Conservation (phyloP, 768 basidiomycete species). For the Lepiota venenata region DNA sequence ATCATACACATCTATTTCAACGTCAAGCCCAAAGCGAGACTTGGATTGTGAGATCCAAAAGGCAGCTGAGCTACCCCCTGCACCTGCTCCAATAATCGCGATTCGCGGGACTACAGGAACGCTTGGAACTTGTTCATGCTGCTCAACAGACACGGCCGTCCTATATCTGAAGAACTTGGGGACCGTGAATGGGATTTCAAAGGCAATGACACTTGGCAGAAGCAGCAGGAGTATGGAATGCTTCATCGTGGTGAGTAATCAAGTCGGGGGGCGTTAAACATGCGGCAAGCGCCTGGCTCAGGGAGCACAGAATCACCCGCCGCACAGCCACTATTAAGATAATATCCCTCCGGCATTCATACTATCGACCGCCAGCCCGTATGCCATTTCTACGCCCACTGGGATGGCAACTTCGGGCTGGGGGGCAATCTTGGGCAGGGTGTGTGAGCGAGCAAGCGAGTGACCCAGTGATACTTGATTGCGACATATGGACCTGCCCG, state of each 20-base stretch:
- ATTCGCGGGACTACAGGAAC: conserved; percentile 46
- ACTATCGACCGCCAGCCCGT: too few relatives aligned
- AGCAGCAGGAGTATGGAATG: conserved; percentile 24
- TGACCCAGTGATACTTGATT: neutral
- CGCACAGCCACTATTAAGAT: too few relatives aligned
- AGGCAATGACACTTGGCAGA: conserved; percentile 30
- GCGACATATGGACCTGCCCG: conserved; percentile 2
- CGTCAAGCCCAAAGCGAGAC: conserved; percentile 60
- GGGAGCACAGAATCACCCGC: neutral
- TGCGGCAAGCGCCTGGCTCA: neutral
- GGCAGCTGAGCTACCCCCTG: conserved; percentile 80
- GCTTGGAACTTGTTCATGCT: conserved; percentile 11
- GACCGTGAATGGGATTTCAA: conserved; percentile 52
- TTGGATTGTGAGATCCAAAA: conserved; percentile 83
- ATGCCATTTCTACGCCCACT: neutral
- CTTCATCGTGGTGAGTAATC: conserved; percentile 15
- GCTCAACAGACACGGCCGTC: conserved; percentile 14
- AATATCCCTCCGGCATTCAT: too few relatives aligned
- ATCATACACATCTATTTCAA: conserved; percentile 86
- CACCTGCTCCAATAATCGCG: conserved; percentile 90
- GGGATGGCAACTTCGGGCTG: neutral
- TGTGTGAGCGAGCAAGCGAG: neutral
- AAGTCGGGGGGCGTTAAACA: neutral
- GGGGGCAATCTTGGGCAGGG: neutral
- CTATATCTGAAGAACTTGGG: conserved; percentile 47